Percentiles rank a stretch among this genome's conserved stretches.
Conservation (phyloP, 345 rosid species). For the Luvunga scandens region DNA sequence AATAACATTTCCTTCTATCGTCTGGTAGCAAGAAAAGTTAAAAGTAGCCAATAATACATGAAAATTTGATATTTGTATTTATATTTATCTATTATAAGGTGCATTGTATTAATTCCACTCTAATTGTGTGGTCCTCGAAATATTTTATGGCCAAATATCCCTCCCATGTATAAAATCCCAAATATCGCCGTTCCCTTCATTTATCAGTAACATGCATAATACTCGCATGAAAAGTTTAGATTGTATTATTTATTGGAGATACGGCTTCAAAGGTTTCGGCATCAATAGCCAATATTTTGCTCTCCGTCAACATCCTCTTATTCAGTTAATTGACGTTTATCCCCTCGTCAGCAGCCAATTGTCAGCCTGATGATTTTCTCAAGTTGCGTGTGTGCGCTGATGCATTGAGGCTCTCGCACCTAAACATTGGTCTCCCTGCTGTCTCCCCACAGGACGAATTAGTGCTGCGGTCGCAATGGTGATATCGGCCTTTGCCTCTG, state of each 20-base stretch:
- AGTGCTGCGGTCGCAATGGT: not conserved
- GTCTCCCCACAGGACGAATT: not conserved
- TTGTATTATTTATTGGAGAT: not conserved
- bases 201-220: not conserved
- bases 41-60: not conserved
- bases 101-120: not conserved
- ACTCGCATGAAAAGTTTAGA: not conserved
- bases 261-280: conserved; percentile 31
- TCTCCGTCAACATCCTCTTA: conserved; percentile 30
- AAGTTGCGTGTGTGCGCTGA: not conserved
- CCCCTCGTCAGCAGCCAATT: conserved; percentile 8
- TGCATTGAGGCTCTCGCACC: not conserved
- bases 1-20: too few relatives aligned
- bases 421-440: not conserved
- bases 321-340: conserved; percentile 18
- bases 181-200: not conserved
- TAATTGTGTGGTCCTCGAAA: not conserved
- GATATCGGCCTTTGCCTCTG: conserved; percentile 1
- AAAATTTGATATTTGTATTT: too few relatives aligned
- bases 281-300: conserved; percentile 20
- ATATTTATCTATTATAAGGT: not conserved
- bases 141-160: not conserved
- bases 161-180: not conserved
- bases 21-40: not conserved
- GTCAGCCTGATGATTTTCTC: not conserved